These are phyloP conservation scores for Suillus variegatus DNA, from an alignment of 768 basidiomycete species.

Conservation along the genomic window DNA sequence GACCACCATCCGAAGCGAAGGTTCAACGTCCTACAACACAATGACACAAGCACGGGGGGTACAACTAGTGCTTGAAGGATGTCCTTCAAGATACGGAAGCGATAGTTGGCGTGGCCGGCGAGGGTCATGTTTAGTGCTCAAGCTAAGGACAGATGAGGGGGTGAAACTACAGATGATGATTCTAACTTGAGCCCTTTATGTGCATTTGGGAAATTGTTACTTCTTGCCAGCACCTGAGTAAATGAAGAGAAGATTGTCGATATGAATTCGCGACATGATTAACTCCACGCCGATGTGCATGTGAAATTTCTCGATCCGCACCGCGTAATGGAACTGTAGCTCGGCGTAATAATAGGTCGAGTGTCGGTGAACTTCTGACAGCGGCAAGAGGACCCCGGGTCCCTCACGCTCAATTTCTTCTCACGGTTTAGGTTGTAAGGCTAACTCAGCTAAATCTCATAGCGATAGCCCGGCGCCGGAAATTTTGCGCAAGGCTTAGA, in stretches of 20 bases:
- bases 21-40: constrained; percentile 29
- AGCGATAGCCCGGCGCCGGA: background rate
- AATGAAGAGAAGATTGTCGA: background rate
- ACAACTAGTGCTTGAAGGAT: constrained; percentile 41
- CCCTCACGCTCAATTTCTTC: background rate
- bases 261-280: background rate
- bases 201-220: too few species aligned
- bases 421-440: background rate
- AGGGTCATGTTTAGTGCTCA: constrained; percentile 8
- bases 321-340: constrained; percentile 1
- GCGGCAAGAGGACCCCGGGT: background rate
- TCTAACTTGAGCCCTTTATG: constrained; percentile 3
- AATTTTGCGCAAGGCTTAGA: background rate
- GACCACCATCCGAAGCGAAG: constrained; percentile 36
- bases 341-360: background rate
- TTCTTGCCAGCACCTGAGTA: background rate
- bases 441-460: background rate
- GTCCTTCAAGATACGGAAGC: constrained; percentile 51
- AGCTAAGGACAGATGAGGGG: background rate
- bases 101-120: constrained; percentile 35
- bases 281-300: constrained; percentile 5
- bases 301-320: constrained; percentile 2
- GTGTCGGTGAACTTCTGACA: background rate
- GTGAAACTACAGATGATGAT: background rate
- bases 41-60: constrained; percentile 41